phyloP scores from a whole-genome alignment of 2,329 filamentous ascomycete species.

The Fusarium keratoplasticum region DNA sequence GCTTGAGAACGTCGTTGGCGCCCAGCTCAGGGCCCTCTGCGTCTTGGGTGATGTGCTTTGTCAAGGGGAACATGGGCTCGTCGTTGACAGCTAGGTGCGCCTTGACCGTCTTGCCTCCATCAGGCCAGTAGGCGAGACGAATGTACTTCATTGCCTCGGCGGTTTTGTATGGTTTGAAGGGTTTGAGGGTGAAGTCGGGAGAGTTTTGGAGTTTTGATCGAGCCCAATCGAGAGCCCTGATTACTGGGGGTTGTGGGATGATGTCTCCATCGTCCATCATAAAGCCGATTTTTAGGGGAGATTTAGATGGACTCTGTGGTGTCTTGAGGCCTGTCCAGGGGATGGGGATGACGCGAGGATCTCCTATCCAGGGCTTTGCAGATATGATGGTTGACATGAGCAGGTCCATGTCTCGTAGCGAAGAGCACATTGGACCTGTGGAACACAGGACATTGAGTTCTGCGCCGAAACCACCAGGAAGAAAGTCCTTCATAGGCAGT shows the following conservation, averaged over 20 bases:
- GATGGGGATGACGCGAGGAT: conserved; percentile 48
- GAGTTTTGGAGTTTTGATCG: not conserved
- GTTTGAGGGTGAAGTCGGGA: conserved; percentile 5
- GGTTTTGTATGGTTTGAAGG: conserved; percentile 17
- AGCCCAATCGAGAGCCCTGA: conserved; percentile 51
- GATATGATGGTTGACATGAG: conserved; percentile 45
- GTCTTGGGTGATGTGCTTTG: conserved; percentile 38
- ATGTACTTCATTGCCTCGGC: conserved; percentile 30
- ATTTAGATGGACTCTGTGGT: not conserved
- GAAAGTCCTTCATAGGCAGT: conserved; percentile 44
- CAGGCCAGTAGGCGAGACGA: conserved; percentile 38
- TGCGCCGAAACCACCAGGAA: conserved; percentile 33
- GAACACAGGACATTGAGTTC: conserved; percentile 52
- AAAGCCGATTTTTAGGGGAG: conserved; percentile 54
- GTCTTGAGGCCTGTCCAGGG: conserved; percentile 42
- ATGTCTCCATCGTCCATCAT: conserved; percentile 53
- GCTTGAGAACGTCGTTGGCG: conserved; percentile 37
- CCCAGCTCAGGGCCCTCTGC: conserved; percentile 16
- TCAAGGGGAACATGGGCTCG: conserved; percentile 46
- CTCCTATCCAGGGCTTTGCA: conserved; percentile 43
- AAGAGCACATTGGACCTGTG: conserved; percentile 49
- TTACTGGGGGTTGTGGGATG: conserved; percentile 53
- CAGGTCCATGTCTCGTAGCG: conserved; percentile 50
- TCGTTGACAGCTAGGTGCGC: conserved; percentile 32
- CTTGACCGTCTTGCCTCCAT: conserved; percentile 34